Conservation (phyloP, 768 basidiomycete genomes). For the Agaricus subrufescens region DNA sequence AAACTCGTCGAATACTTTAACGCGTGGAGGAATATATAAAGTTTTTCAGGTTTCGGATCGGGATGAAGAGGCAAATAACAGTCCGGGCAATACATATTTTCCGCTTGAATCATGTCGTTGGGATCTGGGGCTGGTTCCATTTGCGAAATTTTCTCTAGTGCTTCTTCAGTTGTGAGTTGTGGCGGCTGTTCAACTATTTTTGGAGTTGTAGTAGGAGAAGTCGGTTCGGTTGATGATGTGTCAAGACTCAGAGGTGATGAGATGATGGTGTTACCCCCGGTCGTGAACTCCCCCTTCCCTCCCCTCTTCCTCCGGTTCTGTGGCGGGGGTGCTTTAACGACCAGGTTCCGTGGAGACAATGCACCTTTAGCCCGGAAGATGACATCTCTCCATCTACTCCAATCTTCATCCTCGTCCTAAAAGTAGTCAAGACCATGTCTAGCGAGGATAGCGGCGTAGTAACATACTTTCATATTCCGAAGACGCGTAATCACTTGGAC, state of each 20-base stretch:
- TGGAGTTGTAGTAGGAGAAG: slow-evolving; percentile 5
- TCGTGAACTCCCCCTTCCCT: slow-evolving; percentile 41
- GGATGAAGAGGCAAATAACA: slow-evolving; percentile 92
- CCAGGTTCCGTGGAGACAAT: slow-evolving; percentile 39
- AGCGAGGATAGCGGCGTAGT: neutral
- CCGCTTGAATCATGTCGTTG: slow-evolving; percentile 30
- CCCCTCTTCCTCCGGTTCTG: slow-evolving; percentile 58
- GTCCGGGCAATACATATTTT: slow-evolving; percentile 72
- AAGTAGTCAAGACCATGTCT: neutral
- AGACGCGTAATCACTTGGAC: slow-evolving; percentile 74
- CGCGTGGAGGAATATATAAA: slow-evolving; percentile 97
- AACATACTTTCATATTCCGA: slow-evolving; percentile 74
- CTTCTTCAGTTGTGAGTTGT: slow-evolving; percentile 48
- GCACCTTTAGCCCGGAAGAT: slow-evolving; percentile 73
- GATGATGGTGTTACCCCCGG: slow-evolving; percentile 16
- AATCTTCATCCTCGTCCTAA: slow-evolving; percentile 84
- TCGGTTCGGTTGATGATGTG: neutral
- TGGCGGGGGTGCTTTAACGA: slow-evolving; percentile 50
- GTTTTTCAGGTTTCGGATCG: slow-evolving; percentile 86
- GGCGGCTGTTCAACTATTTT: slow-evolving; percentile 17
- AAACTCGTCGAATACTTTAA: slow-evolving; percentile 76
- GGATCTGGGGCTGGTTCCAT: slow-evolving; percentile 34
- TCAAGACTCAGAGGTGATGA: slow-evolving; percentile 1
- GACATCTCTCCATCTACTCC: slow-evolving; percentile 84
- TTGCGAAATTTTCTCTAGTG: slow-evolving; percentile 32